Evolutionary conservation across 2,329 filamentous ascomycete genomes (phyloP), one percentile per base, ranked within the genome.

Genomic region (Aspergillus sp.): DNA sequence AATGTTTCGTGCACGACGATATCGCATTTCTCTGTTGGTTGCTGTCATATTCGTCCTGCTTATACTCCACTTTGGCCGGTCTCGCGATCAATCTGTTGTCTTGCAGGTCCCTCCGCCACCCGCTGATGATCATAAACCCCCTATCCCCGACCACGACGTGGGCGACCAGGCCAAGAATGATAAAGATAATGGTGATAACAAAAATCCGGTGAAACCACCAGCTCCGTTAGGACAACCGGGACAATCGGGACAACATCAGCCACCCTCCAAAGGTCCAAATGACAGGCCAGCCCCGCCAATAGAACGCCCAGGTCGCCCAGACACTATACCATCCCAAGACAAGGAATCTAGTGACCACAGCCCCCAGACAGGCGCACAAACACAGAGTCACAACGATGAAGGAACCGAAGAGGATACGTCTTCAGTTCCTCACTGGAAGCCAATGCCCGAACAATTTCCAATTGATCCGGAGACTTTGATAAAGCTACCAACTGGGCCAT

Each of bases 391-490:
- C 55, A 54, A 72, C 35, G 69, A 73, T 11, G 63, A 76, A 46
- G 60, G 69, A 43, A 55, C 58, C 50, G 62, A 66, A 56, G 64
- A 68, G 27, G 31, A 62, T 47, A 60, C 62, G 8, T 65, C 64
- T 21, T 63, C 70, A 19, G 68, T 72, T 9, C 74, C 87, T 31
- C 88, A 92, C 67, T 98, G 93, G 93, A 77, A 77, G 56, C 91
- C 88, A 72, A 82, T 85, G 61, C 77, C 81, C 3, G 91, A 96
- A 71, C 82, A 89, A 69, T 98, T 90, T 75, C 93, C 95, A 0
- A 76, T 98, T 2, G 79, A 87, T 7, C 75, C 82, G 3, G 84
- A 87, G 57, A 87, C 89, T 17, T 79, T 96, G 55, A 92, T 93
- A 57, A 80, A 81, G 45, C 81, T 98, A 31, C 95, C 95, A 2